These are phyloP conservation scores for Entonaema liquescens DNA, from an alignment of 495 filamentous ascomycete genomes.

Conservation along the genomic window DNA sequence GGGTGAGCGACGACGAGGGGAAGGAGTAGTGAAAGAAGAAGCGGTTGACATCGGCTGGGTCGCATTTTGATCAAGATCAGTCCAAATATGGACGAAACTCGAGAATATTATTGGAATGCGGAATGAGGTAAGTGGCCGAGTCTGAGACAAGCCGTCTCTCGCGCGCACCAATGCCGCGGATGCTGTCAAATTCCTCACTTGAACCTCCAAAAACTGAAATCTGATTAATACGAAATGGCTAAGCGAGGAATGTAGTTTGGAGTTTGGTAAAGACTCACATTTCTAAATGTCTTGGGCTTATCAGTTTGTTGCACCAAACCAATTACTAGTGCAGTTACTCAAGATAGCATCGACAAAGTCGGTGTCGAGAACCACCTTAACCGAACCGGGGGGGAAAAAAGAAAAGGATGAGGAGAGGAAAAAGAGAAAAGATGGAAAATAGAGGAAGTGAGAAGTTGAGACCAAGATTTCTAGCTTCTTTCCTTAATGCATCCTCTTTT, in stretches of 20 bases:
- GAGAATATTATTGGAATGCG: conserved; percentile 30
- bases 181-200: conserved; percentile 19
- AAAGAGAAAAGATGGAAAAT: conserved; percentile 15
- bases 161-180: conserved; percentile 14
- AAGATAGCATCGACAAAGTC: conserved; percentile 19
- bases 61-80: conserved; percentile 43
- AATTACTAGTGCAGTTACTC: conserved; percentile 4
- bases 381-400: neutral
- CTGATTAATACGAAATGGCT: conserved; percentile 17
- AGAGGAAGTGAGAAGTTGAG: conserved; percentile 17
- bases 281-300: conserved; percentile 29
- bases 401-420: neutral
- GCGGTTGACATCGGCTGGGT: conserved; percentile 15
- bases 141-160: conserved; percentile 29
- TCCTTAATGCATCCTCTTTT: conserved; percentile 44
- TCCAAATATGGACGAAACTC: conserved; percentile 20
- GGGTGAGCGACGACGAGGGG: conserved; percentile 53
- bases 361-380: conserved; percentile 13
- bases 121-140: conserved; percentile 20
- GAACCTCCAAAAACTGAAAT: conserved; percentile 24
- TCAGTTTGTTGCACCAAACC: conserved; percentile 23
- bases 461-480: conserved; percentile 32
- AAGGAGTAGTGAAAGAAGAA: conserved; percentile 42
- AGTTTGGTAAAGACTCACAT: conserved; percentile 19
- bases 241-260: conserved; percentile 29